A percentile compares a stretch with the other conserved stretches of the same genome.
Conservation (phyloP, 371 early-diverging fungal genomes). For the Apophysomyces ossiformis region DNA sequence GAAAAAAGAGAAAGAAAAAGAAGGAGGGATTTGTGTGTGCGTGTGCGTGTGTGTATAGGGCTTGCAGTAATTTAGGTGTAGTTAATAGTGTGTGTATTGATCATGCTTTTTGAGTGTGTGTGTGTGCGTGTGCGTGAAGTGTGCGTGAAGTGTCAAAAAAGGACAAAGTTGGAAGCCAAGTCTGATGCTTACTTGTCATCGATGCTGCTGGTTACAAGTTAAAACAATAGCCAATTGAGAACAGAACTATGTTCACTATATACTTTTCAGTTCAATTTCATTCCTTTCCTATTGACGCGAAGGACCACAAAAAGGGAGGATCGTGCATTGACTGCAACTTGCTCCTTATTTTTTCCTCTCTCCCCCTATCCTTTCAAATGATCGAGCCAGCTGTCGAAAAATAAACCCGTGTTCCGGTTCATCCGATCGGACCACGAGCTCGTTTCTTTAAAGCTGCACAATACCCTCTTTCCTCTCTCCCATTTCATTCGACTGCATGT, state of each 20-base stretch:
- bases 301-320: not conserved
- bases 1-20: not conserved
- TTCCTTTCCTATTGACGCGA: slow-evolving; percentile 4
- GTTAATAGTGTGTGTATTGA: slow-evolving; percentile 2
- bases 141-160: slow-evolving; percentile 9
- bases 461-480: too few relatives aligned
- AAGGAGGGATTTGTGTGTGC: too few relatives aligned
- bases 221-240: slow-evolving; percentile 25
- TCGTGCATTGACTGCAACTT: slow-evolving; percentile 9
- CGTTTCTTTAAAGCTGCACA: not conserved
- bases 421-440: slow-evolving; percentile 9
- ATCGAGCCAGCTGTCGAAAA: slow-evolving; percentile 11
- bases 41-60: not conserved
- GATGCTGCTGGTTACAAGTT: not conserved
- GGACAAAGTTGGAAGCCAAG: slow-evolving; percentile 18
- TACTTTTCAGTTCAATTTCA: slow-evolving; percentile 4
- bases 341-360: not conserved
- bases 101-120: not conserved
- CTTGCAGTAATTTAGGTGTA: slow-evolving; percentile 21
- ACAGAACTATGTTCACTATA: slow-evolving; percentile 20
- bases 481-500: too few relatives aligned
- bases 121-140: too few relatives aligned
- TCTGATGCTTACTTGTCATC: slow-evolving; percentile 10
- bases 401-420: slow-evolving; percentile 7
- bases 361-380: not conserved